These are phyloP conservation scores for Lentinula sp. DNA, from an alignment of 768 basidiomycete genomes.

Conservation along the genomic window DNA sequence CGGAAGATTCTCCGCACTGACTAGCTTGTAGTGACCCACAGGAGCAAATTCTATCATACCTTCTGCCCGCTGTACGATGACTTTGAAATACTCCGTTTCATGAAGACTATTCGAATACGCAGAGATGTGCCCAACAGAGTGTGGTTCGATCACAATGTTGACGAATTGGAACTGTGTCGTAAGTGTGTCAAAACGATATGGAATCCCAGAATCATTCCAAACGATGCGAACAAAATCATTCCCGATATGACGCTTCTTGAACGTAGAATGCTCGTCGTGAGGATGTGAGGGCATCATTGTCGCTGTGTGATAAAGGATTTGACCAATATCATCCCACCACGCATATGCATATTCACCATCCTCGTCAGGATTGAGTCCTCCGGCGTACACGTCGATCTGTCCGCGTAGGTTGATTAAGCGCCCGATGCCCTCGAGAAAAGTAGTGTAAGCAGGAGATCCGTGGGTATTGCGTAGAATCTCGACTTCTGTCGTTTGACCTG, in stretches of 20 bases:
- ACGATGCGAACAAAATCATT: conserved; percentile 96
- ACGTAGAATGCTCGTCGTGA: conserved; percentile 59
- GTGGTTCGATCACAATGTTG: conserved; percentile 95
- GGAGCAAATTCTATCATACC: conserved; percentile 96
- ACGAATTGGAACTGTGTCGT: conserved; percentile 93
- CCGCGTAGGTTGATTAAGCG: conserved; percentile 83
- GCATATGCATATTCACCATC: conserved; percentile 98
- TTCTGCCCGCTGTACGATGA: conserved; percentile 79
- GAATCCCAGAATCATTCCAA: conserved; percentile 93
- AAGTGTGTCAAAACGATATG: conserved; percentile 89
- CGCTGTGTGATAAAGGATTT: conserved; percentile 91
- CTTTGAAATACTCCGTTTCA: conserved; percentile 95
- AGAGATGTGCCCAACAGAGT: conserved; percentile 76
- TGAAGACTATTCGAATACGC: conserved; percentile 80
- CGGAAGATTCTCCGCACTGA: conserved; percentile 83
- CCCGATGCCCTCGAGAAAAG: conserved; percentile 88
- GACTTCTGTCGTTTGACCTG: conserved; percentile 76
- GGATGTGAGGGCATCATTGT: conserved; percentile 89
- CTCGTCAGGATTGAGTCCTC: conserved; percentile 83
- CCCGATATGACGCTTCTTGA: conserved; percentile 95
- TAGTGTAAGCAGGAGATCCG: conserved; percentile 92
- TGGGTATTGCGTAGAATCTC: conserved; percentile 88
- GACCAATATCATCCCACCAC: conserved; percentile 98
- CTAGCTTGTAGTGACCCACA: conserved; percentile 89
- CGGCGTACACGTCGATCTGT: conserved; percentile 89